Conservation (phyloP, 148 eudicot species). For the Rhododendron vialii region DNA sequence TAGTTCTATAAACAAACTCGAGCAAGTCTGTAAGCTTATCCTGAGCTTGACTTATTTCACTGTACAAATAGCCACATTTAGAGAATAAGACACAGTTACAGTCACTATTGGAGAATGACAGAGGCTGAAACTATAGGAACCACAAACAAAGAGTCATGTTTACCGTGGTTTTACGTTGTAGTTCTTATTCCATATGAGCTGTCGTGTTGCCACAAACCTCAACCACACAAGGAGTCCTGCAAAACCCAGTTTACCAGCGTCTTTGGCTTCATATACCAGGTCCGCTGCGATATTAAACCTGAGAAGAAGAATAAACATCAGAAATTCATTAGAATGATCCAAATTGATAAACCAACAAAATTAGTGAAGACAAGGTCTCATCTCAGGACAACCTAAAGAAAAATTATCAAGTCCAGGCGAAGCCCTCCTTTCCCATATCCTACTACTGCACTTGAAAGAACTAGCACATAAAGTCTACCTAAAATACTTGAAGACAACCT, state of each 20-base stretch:
- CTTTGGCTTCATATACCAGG: conserved; percentile 70
- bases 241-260: conserved; percentile 83
- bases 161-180: conserved; percentile 98
- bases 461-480: not conserved
- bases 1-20: conserved; percentile 56
- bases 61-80: conserved; percentile 24
- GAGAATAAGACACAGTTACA: not conserved
- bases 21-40: conserved; percentile 89
- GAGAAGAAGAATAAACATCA: conserved; percentile 17
- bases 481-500: not conserved
- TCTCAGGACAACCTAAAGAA: not conserved
- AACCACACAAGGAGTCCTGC: conserved; percentile 97
- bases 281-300: conserved; percentile 96
- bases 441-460: not conserved
- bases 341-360: not conserved
- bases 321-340: not conserved
- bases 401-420: not conserved
- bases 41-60: conserved; percentile 98
- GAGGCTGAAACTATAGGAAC: not conserved
- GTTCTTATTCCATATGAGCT: conserved; percentile 95
- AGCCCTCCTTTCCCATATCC: not conserved
- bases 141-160: not conserved
- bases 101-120: not conserved
- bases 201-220: conserved; percentile 98
- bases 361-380: not conserved